Evolutionary conservation across 768 basidiomycete species (phyloP), one percentile per base, ranked within the genome.

Genomic region (Naematelia encephala): DNA sequence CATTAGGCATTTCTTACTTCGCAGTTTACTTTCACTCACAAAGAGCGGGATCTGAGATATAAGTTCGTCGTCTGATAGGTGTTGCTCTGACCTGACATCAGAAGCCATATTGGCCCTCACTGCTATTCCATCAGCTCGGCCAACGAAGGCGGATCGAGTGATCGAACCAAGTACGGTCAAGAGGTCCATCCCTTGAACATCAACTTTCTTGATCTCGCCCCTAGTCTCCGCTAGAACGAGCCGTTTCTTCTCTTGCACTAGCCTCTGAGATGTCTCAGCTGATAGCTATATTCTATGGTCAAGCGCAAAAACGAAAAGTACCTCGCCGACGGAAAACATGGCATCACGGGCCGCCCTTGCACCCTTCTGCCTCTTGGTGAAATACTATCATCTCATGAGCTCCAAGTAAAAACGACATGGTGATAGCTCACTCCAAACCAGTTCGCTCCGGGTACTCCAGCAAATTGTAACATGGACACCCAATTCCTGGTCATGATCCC

Each of bases 81-180:
- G 79, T 21, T 90, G 87, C 0, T 78, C 78, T 0, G 77, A 73
- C 5, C 80, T 72, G 5, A 76, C 70, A 19, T 78, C 67, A 10
- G 77, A 82, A 4, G 88, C 83, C 52, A 83, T 66, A 72, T 91
- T 92, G 2, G 89, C 87, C 77, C 87, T 88, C 46, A 92, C 91
- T 92, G 59, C 0, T 21, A 16, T 30, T 29, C n/a, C n/a, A 29
- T 30, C 28, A 34, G 42, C 4, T 48, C 42, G 54, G 13, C 45
- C 19, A 16, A 81, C 89, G 55, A 64, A 91, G 89, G 73, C 30
- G 91, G 78, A 11, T 88, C 79, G 61, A 82, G 87, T n/a, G 92
- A 78, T 4, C 92, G 72, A 74, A 86, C 14, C 84, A 88, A 5
- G 73, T 70, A 56, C 22, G 86, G 86, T 29, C 28, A 53, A 26